Base-by-base conservation (phyloP, 1,284 basidiomycete species). In the Wallemia hederae region DNA sequence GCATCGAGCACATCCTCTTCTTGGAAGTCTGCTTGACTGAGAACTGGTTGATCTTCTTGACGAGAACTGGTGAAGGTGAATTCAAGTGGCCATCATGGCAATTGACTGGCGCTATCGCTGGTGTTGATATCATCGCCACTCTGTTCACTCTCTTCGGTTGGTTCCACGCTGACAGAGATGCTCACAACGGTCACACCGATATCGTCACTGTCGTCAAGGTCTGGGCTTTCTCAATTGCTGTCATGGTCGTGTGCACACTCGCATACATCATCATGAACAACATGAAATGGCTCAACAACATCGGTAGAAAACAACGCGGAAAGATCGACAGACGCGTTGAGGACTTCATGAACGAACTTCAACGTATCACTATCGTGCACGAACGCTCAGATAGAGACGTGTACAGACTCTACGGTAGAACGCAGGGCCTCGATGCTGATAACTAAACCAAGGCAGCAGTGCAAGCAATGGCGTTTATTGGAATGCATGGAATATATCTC, bases 11-110 rank as follows among this genome's bases (percentile, higher is more conserved):
- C 65, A 72, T 77, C 59, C 66, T 77, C 60, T 77, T 77, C 71
- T 70, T 77, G 61, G 75, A 78, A 64, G 76, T 78, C n/a, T 74
- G 76, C 22, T 68, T 78, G 60, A 77, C 76, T 19, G 76, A 77
- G 67, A 73, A 72, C 65, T 77, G 76, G 76, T 66, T 77, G 60
- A 77, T 77, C 65, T 76, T 75, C 65, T 71, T 74, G 63, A 74
- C 73, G 24, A 71, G 72, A 61, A 56, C n/a, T n/a, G 56, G 19
- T 25, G 31, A 59, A 24, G 60, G 59, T 24, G 28, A 33, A 2
- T 65, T 73, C 62, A 73, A 73, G 5, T 70, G 68, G 60, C 75
- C 74, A 39, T 74, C 73, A 22, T 75, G 71, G 71, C 73, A 75
- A 66, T 70, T 76, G 2, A 67, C 75, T 58, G 74, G 70, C 60